Conservation (phyloP, 805 yeast species). For the Spathaspora arborariae region DNA sequence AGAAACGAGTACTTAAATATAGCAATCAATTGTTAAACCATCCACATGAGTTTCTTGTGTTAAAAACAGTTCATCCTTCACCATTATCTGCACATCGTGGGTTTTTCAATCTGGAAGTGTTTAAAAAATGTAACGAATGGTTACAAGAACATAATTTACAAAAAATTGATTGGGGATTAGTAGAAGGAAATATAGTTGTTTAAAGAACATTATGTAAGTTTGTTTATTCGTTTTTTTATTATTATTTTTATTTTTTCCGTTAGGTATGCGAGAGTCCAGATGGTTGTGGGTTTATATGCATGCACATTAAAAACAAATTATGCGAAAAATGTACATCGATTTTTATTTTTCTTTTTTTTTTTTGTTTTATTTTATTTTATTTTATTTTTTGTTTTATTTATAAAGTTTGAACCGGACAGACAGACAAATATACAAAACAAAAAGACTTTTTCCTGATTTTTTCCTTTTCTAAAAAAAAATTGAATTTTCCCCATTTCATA, state of each 20-base stretch:
- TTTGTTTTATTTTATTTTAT: neutral
- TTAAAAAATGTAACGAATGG: constrained; percentile 77
- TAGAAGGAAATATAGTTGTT: constrained; percentile 24
- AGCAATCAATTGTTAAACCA: constrained; percentile 13
- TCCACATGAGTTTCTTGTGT: constrained; percentile 38
- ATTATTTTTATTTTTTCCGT: neutral
- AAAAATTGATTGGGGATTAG: constrained; percentile 64
- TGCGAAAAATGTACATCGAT: neutral
- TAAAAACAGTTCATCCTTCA: constrained; percentile 87
- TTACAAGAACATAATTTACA: constrained; percentile 42
- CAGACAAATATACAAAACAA: neutral
- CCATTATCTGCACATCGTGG: constrained; percentile 88
- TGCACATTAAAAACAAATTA: neutral
- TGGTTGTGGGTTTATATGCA: neutral
- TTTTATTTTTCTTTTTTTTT: neutral
- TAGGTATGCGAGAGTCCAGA: no score
- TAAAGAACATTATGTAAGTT: constrained; percentile 12
- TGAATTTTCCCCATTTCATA: neutral
- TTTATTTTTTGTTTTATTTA: neutral
- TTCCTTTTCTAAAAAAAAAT: neutral
- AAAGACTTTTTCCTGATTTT: neutral
- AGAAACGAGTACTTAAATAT: constrained; percentile 48
- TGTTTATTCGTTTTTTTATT: neutral
- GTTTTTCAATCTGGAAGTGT: constrained; percentile 75
- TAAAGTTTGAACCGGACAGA: neutral